These are phyloP conservation scores for Sphaerulina vaccinii DNA, from an alignment of 2,329 filamentous ascomycete genomes.

Conservation along the genomic window DNA sequence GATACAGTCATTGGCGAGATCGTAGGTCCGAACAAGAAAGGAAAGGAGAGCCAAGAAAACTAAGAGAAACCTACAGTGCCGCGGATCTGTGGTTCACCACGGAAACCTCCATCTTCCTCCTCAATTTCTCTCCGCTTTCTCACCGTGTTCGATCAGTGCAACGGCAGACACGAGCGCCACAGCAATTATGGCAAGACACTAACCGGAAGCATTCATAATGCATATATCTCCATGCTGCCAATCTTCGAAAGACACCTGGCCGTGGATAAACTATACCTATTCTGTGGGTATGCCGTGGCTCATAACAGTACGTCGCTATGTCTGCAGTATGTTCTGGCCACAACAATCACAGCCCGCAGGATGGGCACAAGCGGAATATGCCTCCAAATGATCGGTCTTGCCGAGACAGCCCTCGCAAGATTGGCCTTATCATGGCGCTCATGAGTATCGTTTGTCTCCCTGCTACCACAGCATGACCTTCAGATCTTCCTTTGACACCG, in stretches of 20 bases:
- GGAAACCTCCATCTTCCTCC: background rate
- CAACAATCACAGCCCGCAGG: background rate
- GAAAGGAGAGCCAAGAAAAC: too few relatives aligned
- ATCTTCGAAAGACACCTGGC: background rate
- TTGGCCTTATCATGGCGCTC: too few relatives aligned
- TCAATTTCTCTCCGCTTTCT: background rate
- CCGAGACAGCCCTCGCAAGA: too few relatives aligned
- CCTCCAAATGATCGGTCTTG: background rate
- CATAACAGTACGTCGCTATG: too few relatives aligned
- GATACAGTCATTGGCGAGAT: too few relatives aligned
- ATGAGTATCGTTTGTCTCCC: too few relatives aligned
- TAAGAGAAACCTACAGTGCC: too few relatives aligned
- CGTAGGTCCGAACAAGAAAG: too few relatives aligned
- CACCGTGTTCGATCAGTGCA: background rate
- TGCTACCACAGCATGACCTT: too few relatives aligned
- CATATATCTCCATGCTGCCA: background rate
- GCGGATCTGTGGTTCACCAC: background rate
- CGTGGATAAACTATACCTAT: background rate
- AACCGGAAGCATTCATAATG: background rate
- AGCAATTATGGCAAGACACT: background rate
- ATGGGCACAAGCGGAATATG: background rate
- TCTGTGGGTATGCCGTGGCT: background rate
- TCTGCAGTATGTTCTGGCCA: conserved; percentile 8
- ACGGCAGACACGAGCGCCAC: background rate
- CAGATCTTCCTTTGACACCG: too few relatives aligned